Base-by-base conservation (phyloP, 179 eudicot species). In the Sideroxylon spinosum region DNA sequence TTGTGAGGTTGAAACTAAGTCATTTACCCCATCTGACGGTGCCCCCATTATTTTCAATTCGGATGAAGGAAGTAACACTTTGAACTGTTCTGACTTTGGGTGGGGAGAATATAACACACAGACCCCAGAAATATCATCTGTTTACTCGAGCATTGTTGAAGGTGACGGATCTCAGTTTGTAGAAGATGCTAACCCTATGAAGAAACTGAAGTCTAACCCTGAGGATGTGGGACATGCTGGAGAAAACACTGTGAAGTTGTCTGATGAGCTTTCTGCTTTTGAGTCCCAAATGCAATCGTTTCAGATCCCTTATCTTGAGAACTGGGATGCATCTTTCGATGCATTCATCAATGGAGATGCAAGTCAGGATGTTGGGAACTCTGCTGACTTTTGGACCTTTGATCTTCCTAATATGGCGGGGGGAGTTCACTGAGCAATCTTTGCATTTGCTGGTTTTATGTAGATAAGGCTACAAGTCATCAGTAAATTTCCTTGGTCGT, bases 51-150 rank as follows among this genome's bases (percentile, higher is more conserved):
- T 64, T 85, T 90, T 48, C 4, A 37, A 52, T 78, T 91, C 96
- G 19, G 92, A 89, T 20, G 88, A 94, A 74, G 95, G 91, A 25
- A 92, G 97, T 56, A 89, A 93, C 86, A 90, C 97, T 22, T 83
- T 91, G 66, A 94, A 86, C 72, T 87, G 86, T 74, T 92, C 98
- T 44, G 97, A 95, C 79, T 88, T 92, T 63, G 85, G 80, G 9
- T 92, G 95, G 93, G 97, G 89, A 72, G 96, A 91, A 25, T 86
- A 85, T 71, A 83, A 83, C 37, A 77, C 87, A 1, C 89, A 70
- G 53, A 92, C 96, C 26, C 93, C 93, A 0, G 98, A 92, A 68
- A 88, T 94, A 29, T 88, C 99, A 9, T 95, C 99, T 5, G 79
- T 91, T 81, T 86, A 93, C 52, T 78, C 92, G 8, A 86, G 89